A percentile compares a stretch with the other conserved stretches of the same genome.
Conservation (phyloP, 306 rosid genomes). For the Trichosanthes cucumerina region DNA sequence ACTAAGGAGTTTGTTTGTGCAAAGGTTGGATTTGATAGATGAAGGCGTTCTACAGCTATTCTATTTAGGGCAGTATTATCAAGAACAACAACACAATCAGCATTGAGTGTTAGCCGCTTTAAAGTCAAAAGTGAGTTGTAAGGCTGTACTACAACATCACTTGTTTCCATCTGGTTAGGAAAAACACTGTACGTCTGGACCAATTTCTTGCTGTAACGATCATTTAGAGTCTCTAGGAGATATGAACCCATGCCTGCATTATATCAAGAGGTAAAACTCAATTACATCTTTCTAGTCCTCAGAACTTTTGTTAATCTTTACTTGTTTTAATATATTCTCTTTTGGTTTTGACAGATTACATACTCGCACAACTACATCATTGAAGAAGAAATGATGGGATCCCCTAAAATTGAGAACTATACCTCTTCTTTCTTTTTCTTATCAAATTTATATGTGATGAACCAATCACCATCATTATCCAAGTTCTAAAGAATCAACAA, state of each 20-base stretch:
- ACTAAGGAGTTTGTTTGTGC: slow-evolving; percentile 95
- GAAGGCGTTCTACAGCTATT: slow-evolving; percentile 97
- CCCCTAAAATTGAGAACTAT: neutral
- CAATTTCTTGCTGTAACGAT: slow-evolving; percentile 95
- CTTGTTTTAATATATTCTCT: neutral
- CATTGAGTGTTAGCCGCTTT: slow-evolving; percentile 88
- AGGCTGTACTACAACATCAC: slow-evolving; percentile 99
- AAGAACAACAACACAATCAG: slow-evolving; percentile 98
- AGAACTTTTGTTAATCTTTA: neutral
- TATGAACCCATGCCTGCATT: slow-evolving; percentile 72
- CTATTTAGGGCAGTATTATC: slow-evolving; percentile 95
- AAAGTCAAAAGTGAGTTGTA: slow-evolving; percentile 96
- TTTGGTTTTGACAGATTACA: neutral
- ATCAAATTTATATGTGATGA: neutral
- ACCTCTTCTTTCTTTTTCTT: neutral
- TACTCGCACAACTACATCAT: neutral
- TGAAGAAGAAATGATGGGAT: neutral
- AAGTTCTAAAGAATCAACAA: neutral
- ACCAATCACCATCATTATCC: neutral
- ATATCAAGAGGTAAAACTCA: slow-evolving; percentile 1
- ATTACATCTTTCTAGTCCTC: neutral
- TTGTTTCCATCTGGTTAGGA: slow-evolving; percentile 99
- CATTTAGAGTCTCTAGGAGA: slow-evolving; percentile 89
- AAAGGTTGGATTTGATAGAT: slow-evolving; percentile 92
- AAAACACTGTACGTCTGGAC: slow-evolving; percentile 98